Conservation (phyloP, 192 early-diverging fungal species). For the Podila epicladia region DNA sequence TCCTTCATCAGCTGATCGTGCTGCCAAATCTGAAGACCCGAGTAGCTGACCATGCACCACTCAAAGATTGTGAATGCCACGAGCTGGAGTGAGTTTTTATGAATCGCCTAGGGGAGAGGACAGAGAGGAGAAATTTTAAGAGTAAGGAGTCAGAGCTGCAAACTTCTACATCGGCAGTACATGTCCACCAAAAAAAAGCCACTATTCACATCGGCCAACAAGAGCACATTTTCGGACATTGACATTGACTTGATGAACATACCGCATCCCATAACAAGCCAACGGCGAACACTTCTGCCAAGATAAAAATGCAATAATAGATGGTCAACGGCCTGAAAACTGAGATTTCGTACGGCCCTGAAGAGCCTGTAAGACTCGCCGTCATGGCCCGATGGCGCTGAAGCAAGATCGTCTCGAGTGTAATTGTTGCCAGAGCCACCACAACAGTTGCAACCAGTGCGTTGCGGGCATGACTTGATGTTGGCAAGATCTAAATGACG, state of each 20-base stretch:
- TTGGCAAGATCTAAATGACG: constrained; percentile 19
- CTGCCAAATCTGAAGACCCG: constrained; percentile 43
- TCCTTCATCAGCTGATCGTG: constrained; percentile 36
- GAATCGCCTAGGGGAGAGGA: constrained; percentile 26
- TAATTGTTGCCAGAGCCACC: constrained; percentile 20
- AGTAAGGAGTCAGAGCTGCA: background rate
- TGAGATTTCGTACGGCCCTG: constrained; percentile 29
- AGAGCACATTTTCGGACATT: background rate
- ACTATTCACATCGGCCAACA: background rate
- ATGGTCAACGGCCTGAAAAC: constrained; percentile 30
- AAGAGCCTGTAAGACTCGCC: background rate
- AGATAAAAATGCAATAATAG: constrained; percentile 37
- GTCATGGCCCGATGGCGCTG: constrained; percentile 18
- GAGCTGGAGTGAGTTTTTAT: constrained; percentile 44
- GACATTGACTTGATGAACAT: background rate
- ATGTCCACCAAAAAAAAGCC: background rate
- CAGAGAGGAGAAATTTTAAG: background rate
- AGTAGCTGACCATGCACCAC: constrained; percentile 45
- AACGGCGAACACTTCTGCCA: constrained; percentile 37
- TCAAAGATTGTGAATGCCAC: constrained; percentile 44
- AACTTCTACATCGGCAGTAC: background rate
- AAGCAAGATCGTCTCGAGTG: constrained; percentile 20
- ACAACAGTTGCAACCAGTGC: constrained; percentile 20
- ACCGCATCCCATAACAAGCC: constrained; percentile 45
- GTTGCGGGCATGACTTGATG: constrained; percentile 26